Evolutionary conservation across 306 rosid genomes (phyloP), one percentile per base, ranked within the genome.

Genomic region (Fagus crenata): DNA sequence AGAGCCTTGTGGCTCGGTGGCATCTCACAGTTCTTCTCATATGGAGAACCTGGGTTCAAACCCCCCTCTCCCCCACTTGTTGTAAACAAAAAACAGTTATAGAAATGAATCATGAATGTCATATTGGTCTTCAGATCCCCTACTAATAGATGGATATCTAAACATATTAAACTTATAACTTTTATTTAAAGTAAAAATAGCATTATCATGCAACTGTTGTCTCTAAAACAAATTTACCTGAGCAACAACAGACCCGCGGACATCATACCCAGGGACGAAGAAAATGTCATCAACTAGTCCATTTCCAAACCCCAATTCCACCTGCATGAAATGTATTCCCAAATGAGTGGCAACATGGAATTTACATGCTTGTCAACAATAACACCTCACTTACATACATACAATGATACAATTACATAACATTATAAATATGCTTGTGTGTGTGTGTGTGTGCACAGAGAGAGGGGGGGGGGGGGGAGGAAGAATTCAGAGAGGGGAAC

Each of bases 291-390:
- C 92, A 64, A 86, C 88, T 46, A 83, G 41, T 35, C 81, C 82
- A 71, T 96, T 96, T 79, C 97, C 98, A 80, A 96, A 92, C 58
- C 97, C 93, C 84, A 96, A 73, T 63, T 91, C 89, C 80, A 96
- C 91, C 99, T 96, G 97, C 85, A 84, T 84, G 56, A 82, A 80
- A 73, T 63, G 74, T 59, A 74, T 69, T 28, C 54, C 40, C 65
- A 49, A 61, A 79, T 80, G 72, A 72, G 73, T 32, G 63, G 69
- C 79, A 80, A n/a, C 67, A 39, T 40, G 69, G 71, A 53, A 78
- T 37, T 63, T 64, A 65, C 64, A 78, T 61, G 72, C 65, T 53
- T 65, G 54, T 67, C 56, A 80, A 64, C 71, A 37, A 78, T 61
- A 46, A 67, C 39, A 51, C 31, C 36, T 9, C 51, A 46, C 51